Base-by-base conservation (phyloP, 176 grass and related monocot species). In the Carex scoparia region DNA sequence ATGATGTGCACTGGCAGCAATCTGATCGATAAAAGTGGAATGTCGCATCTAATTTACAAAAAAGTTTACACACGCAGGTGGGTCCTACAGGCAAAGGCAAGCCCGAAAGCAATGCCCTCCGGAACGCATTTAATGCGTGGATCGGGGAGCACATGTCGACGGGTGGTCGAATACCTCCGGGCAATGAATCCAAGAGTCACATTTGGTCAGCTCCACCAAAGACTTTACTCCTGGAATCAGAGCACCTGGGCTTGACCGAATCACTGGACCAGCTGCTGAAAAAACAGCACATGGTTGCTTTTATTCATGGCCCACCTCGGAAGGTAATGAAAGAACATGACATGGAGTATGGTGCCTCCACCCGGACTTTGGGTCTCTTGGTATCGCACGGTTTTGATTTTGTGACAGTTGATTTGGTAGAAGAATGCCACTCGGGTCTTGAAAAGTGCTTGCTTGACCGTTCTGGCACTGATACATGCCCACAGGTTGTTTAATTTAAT, bases 241-340 rank as follows among this genome's bases (percentile, higher is more conserved):
- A 90, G 46, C 92, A 92, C 44, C 90, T 91, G 56, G 81, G 85
- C 84, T 51, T 89, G 8, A 93, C 84, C 0, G 87, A 92, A 46
- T 88, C 91, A 8, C 69, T 87, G 14, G 92, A 97, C 32, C 74
- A 91, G 51, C 54, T 98, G 15, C 89, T 94, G 49, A 94, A 93
- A 86, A 93, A 98, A 53, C 94, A 93, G 48, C 89, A 89, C 86
- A 89, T 94, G 23, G 95, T 98, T 7, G 95, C 88, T 31, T 98
- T 98, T 88, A 92, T 98, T 80, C 94, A 95, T 84, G 95, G 93
- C 66, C 88, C 89, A 65, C 89, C 89, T 69, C 91, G 83, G 11
- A 86, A 89, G 51, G 92, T 89, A 5, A 89, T 88, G 51, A 91
- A 89, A 37, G 88, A 89, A 16, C 92, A 91, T 65, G 94, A 93